These are phyloP conservation scores for Rhodotorula graminis DNA, from an alignment of 768 basidiomycete genomes.

Conservation along the genomic window DNA sequence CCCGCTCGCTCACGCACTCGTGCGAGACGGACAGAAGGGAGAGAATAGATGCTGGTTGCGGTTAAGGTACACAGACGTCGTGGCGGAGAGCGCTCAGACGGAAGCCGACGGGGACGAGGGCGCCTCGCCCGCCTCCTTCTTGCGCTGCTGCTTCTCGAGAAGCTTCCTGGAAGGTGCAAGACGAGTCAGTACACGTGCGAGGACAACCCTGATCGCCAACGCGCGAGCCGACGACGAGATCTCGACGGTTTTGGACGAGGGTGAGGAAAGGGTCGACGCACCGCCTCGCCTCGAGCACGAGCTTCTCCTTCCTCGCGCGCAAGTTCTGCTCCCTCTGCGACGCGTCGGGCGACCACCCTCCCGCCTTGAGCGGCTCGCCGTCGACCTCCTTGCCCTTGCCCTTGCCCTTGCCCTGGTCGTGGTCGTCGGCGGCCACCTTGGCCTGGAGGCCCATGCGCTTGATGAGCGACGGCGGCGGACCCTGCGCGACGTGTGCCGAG, in stretches of 20 bases:
- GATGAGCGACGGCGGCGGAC: slow-evolving; percentile 32
- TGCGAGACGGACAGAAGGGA: too few relatives aligned
- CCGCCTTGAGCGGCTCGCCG: background rate
- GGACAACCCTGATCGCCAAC: too few relatives aligned
- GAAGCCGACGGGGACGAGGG: background rate
- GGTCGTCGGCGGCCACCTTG: background rate
- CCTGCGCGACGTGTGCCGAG: background rate
- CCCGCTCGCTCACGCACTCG: too few relatives aligned
- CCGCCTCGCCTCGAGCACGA: slow-evolving; percentile 38
- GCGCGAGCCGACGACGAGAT: background rate
- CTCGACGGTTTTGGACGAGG: too few relatives aligned
- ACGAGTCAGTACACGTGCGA: too few relatives aligned
- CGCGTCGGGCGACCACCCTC: slow-evolving; percentile 15
- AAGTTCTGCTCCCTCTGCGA: slow-evolving; percentile 29
- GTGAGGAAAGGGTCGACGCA: background rate
- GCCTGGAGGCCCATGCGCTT: slow-evolving; percentile 20
- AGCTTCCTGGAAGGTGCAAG: background rate
- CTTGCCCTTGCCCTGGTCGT: slow-evolving; percentile 24
- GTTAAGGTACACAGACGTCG: too few relatives aligned
- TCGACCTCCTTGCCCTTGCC: slow-evolving; percentile 14
- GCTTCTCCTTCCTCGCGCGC: slow-evolving; percentile 32
- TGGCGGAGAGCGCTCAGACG: background rate
- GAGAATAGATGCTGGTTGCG: too few relatives aligned
- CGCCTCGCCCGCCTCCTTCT: background rate
- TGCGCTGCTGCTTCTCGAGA: slow-evolving; percentile 7